phyloP scores from a whole-genome alignment of 441 rosid genomes.

The Pelargonium fulgidum region DNA sequence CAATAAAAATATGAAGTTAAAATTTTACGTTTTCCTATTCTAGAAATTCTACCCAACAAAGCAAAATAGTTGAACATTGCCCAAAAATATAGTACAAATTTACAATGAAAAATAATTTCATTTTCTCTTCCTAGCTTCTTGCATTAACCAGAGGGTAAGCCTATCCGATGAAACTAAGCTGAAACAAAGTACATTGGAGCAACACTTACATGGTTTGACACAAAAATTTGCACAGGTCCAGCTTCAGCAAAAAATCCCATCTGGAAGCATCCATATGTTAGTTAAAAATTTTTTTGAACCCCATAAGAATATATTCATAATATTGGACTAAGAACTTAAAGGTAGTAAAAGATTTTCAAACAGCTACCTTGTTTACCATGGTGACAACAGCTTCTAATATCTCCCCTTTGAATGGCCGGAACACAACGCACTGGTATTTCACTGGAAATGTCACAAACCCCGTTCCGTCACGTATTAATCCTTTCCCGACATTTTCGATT shows the following conservation, averaged over 20 bases:
- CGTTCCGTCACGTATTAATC: constrained; percentile 81
- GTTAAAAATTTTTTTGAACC: neutral
- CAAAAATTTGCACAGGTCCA: constrained; percentile 91
- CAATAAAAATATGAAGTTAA: neutral
- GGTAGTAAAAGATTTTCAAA: neutral
- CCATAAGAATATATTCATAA: neutral
- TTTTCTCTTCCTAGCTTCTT: neutral
- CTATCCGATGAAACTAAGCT: neutral
- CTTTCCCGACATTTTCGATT: constrained; percentile 74
- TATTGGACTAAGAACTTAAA: neutral
- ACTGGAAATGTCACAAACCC: constrained; percentile 79
- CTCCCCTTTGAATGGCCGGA: constrained; percentile 90
- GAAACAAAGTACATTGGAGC: constrained; percentile 9
- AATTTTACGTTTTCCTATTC: neutral
- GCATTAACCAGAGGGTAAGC: neutral
- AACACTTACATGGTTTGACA: constrained; percentile 74
- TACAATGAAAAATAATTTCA: neutral
- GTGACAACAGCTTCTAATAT: constrained; percentile 86
- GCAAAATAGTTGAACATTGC: neutral
- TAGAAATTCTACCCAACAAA: neutral
- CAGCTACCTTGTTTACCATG: constrained; percentile 71
- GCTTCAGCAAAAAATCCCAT: constrained; percentile 96
- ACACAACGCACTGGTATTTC: constrained; percentile 80
- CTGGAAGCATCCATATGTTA: constrained; percentile 29
- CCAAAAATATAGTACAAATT: neutral